Base-by-base conservation (phyloP, 2,329 filamentous ascomycete species). In the Trichoderma koningii region DNA sequence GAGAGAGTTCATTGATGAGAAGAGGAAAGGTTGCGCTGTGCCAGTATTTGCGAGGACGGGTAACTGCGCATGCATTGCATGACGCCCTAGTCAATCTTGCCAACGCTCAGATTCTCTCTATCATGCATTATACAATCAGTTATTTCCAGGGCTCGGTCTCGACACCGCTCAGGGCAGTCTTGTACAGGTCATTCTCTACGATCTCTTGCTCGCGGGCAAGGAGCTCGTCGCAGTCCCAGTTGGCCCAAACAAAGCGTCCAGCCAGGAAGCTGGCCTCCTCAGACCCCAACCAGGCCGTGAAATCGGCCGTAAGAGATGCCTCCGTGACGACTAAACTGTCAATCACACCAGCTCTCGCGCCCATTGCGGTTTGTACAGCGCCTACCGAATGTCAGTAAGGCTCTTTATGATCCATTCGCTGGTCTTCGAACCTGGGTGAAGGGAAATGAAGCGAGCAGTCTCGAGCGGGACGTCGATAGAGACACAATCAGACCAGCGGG, bases 161-260 rank as follows among this genome's bases (percentile, higher is more conserved):
- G 15, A 28, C 56, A 41, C 56, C 44, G 9, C 19, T 19, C n/a
- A 60, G 19, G 15, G 56, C 28, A 41, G 56, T 60, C 21, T 38
- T 38, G 21, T 48, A 60, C 2, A 60, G 1, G 10, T 60, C 41
- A 0, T 60, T 30, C 6, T 60, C 30, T 4, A 60, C 9, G 28
- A 50, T 60, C 28, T 60, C 56, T 15, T 60, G 56, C 28, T 50
- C 38, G 2, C 44, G 56, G 7, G 15, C 15, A 23, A 60, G 19
- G 6, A 60, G 56, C 45, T 60, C 44, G 17, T 60, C 28, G 4
- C 17, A 34, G 12, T 60, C 56, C 56, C 56, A 60, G 56, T 60
- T 60, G 30, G 30, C 56, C 56, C 56, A 60, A 30, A 50, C 56
- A 5, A 60, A 60, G 15, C 56, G 56, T 48, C 56, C 56, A 12